Conservation (phyloP, 495 filamentous ascomycete species). For the Penicillium canescens region DNA sequence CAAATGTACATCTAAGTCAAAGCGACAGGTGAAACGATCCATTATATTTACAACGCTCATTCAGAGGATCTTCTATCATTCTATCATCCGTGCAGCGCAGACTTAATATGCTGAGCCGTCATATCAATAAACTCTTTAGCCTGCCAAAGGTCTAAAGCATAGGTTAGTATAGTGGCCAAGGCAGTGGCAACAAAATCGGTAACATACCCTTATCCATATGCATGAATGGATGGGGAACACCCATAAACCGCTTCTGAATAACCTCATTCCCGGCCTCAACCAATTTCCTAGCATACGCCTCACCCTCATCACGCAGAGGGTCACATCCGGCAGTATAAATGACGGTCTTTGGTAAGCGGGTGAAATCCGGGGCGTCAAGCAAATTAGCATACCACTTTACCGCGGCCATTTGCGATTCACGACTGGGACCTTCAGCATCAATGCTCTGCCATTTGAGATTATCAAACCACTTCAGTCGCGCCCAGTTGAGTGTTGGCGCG, state of each 20-base stretch:
- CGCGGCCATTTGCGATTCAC: conserved; percentile 14
- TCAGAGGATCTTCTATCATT: background rate
- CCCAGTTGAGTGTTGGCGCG: conserved; percentile 50
- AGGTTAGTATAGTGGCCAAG: conserved; percentile 5
- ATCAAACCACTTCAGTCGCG: conserved; percentile 48
- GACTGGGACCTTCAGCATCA: background rate
- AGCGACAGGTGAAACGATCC: background rate
- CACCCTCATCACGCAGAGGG: conserved; percentile 53
- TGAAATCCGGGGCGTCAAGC: conserved; percentile 43
- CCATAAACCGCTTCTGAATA: conserved; percentile 44
- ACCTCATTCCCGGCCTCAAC: conserved; percentile 47
- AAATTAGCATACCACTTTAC: conserved; percentile 30
- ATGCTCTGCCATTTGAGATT: conserved; percentile 30
- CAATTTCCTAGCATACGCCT: conserved; percentile 49
- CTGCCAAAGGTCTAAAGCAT: conserved; percentile 24
- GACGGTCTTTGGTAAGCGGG: conserved; percentile 42
- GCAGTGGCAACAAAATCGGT: background rate
- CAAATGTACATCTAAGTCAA: too few species aligned
- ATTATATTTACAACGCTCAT: background rate
- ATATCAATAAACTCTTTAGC: conserved; percentile 29
- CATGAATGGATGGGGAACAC: conserved; percentile 52
- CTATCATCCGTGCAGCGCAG: conserved; percentile 14
- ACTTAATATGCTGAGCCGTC: conserved; percentile 25
- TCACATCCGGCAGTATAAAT: conserved; percentile 51
- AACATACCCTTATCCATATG: conserved; percentile 37